A percentile compares a stretch with the other conserved stretches of the same genome.
Evolutionary conservation across 225 moss, liverwort and hornwort species (phyloP).

Genomic region (Climacium dendroides): DNA sequence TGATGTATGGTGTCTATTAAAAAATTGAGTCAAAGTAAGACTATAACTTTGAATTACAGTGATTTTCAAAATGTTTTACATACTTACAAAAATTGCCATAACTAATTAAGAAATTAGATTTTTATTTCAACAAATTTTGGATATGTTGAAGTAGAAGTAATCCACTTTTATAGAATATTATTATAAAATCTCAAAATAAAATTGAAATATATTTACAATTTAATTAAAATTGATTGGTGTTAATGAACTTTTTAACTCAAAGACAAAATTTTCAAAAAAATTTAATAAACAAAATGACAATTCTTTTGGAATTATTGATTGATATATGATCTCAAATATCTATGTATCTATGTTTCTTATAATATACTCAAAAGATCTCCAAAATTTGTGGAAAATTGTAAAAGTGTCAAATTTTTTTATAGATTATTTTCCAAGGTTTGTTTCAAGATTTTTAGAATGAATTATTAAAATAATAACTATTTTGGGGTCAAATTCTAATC

Average conservation of each 20-base stretch:
- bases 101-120: neutral
- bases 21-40: neutral
- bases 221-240: neutral
- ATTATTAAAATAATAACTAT: too few species aligned
- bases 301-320: too few species aligned
- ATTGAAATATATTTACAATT: too few species aligned
- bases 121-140: accelerated
- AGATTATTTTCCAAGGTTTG: too few species aligned
- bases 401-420: too few species aligned
- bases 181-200: too few species aligned
- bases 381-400: too few species aligned
- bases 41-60: neutral
- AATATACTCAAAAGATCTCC: too few species aligned
- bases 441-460: too few species aligned
- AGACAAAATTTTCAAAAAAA: neutral
- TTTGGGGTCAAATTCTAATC: too few species aligned
- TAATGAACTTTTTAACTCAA: neutral
- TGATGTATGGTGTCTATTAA: neutral
- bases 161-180: neutral
- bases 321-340: too few species aligned
- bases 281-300: neutral
- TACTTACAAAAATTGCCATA: neutral
- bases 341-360: too few species aligned
- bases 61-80: neutral
- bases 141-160: neutral